Conservation (phyloP, 768 basidiomycete genomes). For the Boletus eberwhitei region DNA sequence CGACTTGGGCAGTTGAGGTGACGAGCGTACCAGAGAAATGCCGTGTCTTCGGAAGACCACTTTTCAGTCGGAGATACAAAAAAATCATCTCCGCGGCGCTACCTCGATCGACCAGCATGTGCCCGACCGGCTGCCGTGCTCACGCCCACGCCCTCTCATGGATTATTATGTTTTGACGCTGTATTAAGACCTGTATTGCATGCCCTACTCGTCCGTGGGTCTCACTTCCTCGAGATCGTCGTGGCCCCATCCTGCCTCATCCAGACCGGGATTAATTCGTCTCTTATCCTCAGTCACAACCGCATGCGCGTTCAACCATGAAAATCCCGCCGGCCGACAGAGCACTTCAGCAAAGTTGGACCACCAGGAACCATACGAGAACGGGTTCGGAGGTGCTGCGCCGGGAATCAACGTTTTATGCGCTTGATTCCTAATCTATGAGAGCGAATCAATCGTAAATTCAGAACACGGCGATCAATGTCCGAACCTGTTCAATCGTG, state of each 20-base stretch:
- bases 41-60: slow-evolving; percentile 22
- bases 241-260: slow-evolving; percentile 30
- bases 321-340: slow-evolving; percentile 76
- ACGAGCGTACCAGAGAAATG: slow-evolving; percentile 25
- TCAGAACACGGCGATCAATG: slow-evolving; percentile 11
- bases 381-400: slow-evolving; percentile 76
- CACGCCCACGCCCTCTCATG: neutral
- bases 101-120: neutral
- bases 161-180: neutral
- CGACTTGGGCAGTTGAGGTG: slow-evolving; percentile 11
- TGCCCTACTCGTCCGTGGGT: slow-evolving; percentile 10
- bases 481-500: slow-evolving; percentile 89
- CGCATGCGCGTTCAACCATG: slow-evolving; percentile 69
- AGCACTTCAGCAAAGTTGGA: slow-evolving; percentile 72
- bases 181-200: neutral
- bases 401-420: slow-evolving; percentile 67
- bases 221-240: slow-evolving; percentile 20
- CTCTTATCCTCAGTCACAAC: slow-evolving; percentile 70
- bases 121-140: slow-evolving; percentile 1
- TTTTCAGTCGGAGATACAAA: slow-evolving; percentile 26
- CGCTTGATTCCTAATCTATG: slow-evolving; percentile 81
- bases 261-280: slow-evolving; percentile 67
- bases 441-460: slow-evolving; percentile 4
- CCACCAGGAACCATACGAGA: slow-evolving; percentile 75
- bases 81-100: slow-evolving; percentile 17